Percentiles rank a stretch among this genome's conserved stretches.
These are phyloP conservation scores for Candida hungchunana DNA, from an alignment of 805 yeast genomes.

Conservation along the genomic window DNA sequence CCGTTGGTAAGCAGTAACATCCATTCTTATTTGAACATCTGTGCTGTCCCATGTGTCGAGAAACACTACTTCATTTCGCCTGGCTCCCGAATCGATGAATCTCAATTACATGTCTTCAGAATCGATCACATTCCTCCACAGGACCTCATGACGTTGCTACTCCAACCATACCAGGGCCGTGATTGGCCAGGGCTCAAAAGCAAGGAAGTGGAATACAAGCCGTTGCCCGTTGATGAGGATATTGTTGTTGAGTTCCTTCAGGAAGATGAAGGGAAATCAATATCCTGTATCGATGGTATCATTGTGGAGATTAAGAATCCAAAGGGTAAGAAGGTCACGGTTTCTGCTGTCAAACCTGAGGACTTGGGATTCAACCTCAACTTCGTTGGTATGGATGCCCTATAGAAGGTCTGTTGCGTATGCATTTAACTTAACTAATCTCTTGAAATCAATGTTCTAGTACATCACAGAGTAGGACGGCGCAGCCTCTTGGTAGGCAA, in stretches of 20 bases:
- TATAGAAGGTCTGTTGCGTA: no score
- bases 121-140: constrained; percentile 10
- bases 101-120: constrained; percentile 17
- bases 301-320: constrained; percentile 16
- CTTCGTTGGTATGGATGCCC: constrained; percentile 11
- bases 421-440: not conserved
- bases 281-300: constrained; percentile 24
- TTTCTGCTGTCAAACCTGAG: constrained; percentile 5
- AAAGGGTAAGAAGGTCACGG: constrained; percentile 17
- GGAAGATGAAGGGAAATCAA: constrained; percentile 13
- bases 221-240: constrained; percentile 2
- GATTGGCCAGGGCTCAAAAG: constrained; percentile 11
- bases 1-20: not conserved
- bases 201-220: constrained; percentile 11
- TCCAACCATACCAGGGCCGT: constrained; percentile 20
- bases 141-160: constrained; percentile 14
- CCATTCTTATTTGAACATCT: constrained; percentile 17
- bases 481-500: constrained; percentile 8
- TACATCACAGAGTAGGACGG: constrained; percentile 3
- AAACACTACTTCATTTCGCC: constrained; percentile 24
- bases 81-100: constrained; percentile 13
- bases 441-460: not conserved
- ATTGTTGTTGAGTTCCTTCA: constrained; percentile 12
- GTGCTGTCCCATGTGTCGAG: constrained; percentile 21
- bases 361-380: constrained; percentile 9